Conservation (phyloP, 352 stramenopile species). For the Globisporangium paddicum region DNA sequence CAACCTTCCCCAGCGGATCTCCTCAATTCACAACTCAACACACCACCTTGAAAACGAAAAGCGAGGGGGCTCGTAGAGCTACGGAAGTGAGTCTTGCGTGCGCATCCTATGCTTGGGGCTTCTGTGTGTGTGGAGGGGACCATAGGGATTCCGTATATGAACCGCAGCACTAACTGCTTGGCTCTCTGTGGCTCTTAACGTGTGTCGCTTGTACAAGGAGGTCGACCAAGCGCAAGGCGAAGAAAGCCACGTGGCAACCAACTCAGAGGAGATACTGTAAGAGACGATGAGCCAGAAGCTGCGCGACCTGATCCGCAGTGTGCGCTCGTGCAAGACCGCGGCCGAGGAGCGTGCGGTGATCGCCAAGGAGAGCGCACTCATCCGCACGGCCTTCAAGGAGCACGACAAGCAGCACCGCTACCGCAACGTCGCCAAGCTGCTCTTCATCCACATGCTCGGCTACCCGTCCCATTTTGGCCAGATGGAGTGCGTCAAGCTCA, state of each 20-base stretch:
- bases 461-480: conserved; percentile 99
- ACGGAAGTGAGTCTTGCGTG: background rate
- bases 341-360: conserved; percentile 98
- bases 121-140: background rate
- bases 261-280: background rate
- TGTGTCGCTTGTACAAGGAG: background rate
- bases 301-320: conserved; percentile 97
- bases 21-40: conserved; percentile 8
- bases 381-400: conserved; percentile 99
- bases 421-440: conserved; percentile 98
- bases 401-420: conserved; percentile 96
- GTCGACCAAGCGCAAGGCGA: background rate
- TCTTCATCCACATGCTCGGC: conserved; percentile 99
- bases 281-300: conserved; percentile 96
- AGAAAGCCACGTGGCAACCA: conserved; percentile 1
- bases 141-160: background rate
- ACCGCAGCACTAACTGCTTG: background rate
- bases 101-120: background rate
- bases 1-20: conserved; percentile 7
- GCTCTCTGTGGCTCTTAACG: background rate
- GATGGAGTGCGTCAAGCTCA: conserved; percentile 99
- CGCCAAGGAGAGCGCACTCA: conserved; percentile 98
- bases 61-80: background rate
- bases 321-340: conserved; percentile 98
- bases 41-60: conserved; percentile 5